These are phyloP conservation scores for Tremella mesenterica DNA, from an alignment of 768 basidiomycete species.

Conservation along the genomic window DNA sequence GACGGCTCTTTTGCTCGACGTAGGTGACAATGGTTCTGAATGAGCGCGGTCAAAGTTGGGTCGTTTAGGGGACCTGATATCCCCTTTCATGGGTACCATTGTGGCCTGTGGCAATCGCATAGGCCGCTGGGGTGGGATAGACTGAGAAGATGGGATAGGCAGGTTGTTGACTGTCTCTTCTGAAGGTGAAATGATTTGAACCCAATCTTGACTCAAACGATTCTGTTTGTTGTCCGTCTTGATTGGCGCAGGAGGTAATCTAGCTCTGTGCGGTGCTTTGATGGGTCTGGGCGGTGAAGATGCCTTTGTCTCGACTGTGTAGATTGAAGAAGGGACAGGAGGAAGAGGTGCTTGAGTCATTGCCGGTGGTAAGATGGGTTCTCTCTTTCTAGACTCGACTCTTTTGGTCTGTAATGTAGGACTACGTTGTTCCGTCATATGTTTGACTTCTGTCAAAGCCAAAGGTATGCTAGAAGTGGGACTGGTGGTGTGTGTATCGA, in stretches of 20 bases:
- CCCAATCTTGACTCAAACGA: constrained; percentile 33
- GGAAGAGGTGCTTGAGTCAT: neutral
- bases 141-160: neutral
- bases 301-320: constrained; percentile 9
- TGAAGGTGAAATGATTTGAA: constrained; percentile 11
- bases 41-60: constrained; percentile 25
- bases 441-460: neutral
- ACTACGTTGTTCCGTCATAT: neutral
- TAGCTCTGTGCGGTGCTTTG: neutral
- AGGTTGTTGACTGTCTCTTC: neutral
- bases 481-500: constrained; percentile 7
- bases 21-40: constrained; percentile 19
- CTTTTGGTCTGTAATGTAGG: constrained; percentile 6
- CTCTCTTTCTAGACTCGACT: neutral
- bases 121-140: neutral
- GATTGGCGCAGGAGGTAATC: constrained; percentile 1
- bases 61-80: constrained; percentile 9
- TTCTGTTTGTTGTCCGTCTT: constrained; percentile 14
- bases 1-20: neutral
- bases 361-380: neutral
- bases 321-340: constrained; percentile 14
- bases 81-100: constrained; percentile 31
- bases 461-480: neutral
- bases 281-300: neutral
- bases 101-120: constrained; percentile 4